A percentile compares a stretch with the other conserved stretches of the same genome.
phyloP scores from a whole-genome alignment of 2,329 filamentous ascomycete genomes.

The Hymenoscyphus albidus region DNA sequence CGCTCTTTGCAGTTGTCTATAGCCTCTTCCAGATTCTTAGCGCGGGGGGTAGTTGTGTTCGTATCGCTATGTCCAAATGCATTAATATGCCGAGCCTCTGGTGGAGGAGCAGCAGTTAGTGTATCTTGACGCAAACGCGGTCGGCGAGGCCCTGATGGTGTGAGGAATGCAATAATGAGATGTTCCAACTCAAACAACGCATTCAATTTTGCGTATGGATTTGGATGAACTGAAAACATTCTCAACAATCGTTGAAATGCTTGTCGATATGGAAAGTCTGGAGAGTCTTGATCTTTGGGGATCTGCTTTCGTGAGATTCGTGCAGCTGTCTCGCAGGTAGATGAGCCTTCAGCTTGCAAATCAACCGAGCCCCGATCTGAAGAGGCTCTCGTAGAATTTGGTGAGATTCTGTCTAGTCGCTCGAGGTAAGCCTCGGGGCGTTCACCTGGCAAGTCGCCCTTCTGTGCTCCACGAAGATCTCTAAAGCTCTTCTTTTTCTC shows the following conservation, averaged over 20 bases:
- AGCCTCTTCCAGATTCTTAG: slow-evolving; percentile 57
- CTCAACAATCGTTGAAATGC: slow-evolving; percentile 76
- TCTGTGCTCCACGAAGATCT: slow-evolving; percentile 54
- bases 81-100: slow-evolving; percentile 37
- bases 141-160: slow-evolving; percentile 44
- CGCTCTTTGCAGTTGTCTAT: slow-evolving; percentile 69
- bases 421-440: slow-evolving; percentile 23
- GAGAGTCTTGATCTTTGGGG: slow-evolving; percentile 31
- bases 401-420: slow-evolving; percentile 27
- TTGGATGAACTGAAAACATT: slow-evolving; percentile 85
- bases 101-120: slow-evolving; percentile 43
- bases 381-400: slow-evolving; percentile 21
- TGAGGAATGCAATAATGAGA: slow-evolving; percentile 73
- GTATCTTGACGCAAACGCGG: slow-evolving; percentile 30
- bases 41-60: slow-evolving; percentile 32
- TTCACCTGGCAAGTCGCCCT: slow-evolving; percentile 31
- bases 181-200: slow-evolving; percentile 79
- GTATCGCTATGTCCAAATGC: slow-evolving; percentile 31
- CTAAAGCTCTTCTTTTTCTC: slow-evolving; percentile 68
- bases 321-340: slow-evolving; percentile 26
- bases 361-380: slow-evolving; percentile 26
- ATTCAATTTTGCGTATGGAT: slow-evolving; percentile 80
- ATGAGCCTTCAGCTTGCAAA: slow-evolving; percentile 30
- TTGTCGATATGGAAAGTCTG: slow-evolving; percentile 73
- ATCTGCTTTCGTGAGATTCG: slow-evolving; percentile 22